Evolutionary conservation across 2,329 filamentous ascomycete genomes (phyloP).

Genomic region (Sodiomyces alkalinus): DNA sequence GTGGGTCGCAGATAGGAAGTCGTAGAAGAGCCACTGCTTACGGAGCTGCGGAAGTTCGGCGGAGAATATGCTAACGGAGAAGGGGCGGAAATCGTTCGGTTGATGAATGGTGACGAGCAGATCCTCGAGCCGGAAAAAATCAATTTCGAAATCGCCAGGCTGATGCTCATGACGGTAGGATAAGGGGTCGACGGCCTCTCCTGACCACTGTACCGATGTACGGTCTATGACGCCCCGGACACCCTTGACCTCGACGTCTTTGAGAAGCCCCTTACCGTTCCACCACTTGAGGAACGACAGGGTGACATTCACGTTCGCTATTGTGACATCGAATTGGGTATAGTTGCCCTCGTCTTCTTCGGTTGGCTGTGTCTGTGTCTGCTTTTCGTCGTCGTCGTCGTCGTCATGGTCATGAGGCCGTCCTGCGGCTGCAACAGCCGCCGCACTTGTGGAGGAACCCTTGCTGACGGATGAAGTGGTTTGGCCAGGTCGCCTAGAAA

Average conservation of each 20-base stretch:
- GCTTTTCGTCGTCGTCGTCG: slow-evolving; percentile 12
- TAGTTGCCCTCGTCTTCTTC: slow-evolving; percentile 86
- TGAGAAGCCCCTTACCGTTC: slow-evolving; percentile 83
- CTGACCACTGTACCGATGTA: slow-evolving; percentile 62
- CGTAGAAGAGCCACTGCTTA: slow-evolving; percentile 96
- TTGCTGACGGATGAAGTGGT: slow-evolving; percentile 74
- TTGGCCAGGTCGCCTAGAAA: slow-evolving; percentile 80
- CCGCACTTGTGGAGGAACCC: slow-evolving; percentile 71
- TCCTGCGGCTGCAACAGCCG: slow-evolving; percentile 68
- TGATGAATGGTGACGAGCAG: slow-evolving; percentile 84
- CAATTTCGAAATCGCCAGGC: slow-evolving; percentile 91
- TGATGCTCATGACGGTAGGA: slow-evolving; percentile 78
- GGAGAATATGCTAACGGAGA: slow-evolving; percentile 87
- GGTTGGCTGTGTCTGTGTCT: too few relatives aligned
- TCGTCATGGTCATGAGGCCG: slow-evolving; percentile 35
- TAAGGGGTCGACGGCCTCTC: slow-evolving; percentile 60
- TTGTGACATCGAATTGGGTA: slow-evolving; percentile 90
- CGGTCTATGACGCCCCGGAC: slow-evolving; percentile 86
- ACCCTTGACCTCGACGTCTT: slow-evolving; percentile 87
- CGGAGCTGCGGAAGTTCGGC: slow-evolving; percentile 85
- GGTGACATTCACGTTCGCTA: slow-evolving; percentile 91
- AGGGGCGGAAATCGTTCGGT: slow-evolving; percentile 80
- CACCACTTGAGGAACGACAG: slow-evolving; percentile 98
- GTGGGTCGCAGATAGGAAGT: slow-evolving; percentile 87
- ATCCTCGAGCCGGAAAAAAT: slow-evolving; percentile 92